Evolutionary conservation across 1,139 yeast species (phyloP).

Genomic region (Saccharomyces hybrid): DNA sequence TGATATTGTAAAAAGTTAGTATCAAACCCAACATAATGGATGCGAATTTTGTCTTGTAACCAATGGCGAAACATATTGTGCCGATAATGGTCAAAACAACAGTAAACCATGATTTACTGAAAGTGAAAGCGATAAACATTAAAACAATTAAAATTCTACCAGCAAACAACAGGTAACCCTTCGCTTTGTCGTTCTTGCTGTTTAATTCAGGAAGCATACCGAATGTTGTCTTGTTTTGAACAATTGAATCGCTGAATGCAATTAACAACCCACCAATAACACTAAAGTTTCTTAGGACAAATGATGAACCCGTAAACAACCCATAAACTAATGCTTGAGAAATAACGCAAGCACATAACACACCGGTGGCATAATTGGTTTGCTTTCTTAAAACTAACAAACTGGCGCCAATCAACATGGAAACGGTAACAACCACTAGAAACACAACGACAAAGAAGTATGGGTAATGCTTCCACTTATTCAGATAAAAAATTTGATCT

Average conservation of each 20-base stretch:
- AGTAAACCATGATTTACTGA: slow-evolving; percentile 65
- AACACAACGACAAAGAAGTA: slow-evolving; percentile 68
- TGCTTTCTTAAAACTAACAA: slow-evolving; percentile 64
- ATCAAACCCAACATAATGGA: slow-evolving; percentile 72
- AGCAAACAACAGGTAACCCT: slow-evolving; percentile 77
- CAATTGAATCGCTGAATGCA: slow-evolving; percentile 85
- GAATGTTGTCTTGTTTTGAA: slow-evolving; percentile 66
- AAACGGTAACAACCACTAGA: slow-evolving; percentile 52
- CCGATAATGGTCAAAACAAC: slow-evolving; percentile 64
- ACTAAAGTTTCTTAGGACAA: slow-evolving; percentile 77
- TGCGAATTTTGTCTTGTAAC: slow-evolving; percentile 86
- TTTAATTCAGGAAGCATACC: slow-evolving; percentile 85
- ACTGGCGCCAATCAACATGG: slow-evolving; percentile 70
- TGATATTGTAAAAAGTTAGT: slow-evolving; percentile 66
- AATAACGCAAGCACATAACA: slow-evolving; percentile 63
- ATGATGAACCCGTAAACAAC: slow-evolving; percentile 69
- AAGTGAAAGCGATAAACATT: slow-evolving; percentile 78
- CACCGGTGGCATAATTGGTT: slow-evolving; percentile 64
- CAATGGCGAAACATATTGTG: slow-evolving; percentile 74
- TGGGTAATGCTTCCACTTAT: slow-evolving; percentile 75
- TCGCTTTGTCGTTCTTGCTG: slow-evolving; percentile 65
- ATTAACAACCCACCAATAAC: slow-evolving; percentile 89
- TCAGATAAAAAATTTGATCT: slow-evolving; percentile 80
- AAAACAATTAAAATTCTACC: slow-evolving; percentile 84
- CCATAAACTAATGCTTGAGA: slow-evolving; percentile 90